phyloP scores from a whole-genome alignment of 306 rosid genomes.

The Lablab purpureus region DNA sequence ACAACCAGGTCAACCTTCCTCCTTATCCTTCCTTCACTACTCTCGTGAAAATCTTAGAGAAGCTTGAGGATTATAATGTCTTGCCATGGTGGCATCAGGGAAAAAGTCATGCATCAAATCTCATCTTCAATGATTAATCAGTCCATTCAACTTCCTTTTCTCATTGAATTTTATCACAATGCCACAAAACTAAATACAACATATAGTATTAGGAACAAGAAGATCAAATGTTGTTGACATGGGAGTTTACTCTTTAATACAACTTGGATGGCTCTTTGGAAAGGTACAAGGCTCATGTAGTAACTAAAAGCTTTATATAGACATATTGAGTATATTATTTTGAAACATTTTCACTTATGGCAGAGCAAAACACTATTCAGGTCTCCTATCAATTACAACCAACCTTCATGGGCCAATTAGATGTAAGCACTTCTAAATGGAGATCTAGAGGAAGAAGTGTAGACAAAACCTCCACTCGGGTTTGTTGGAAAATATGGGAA shows the following conservation, averaged over 20 bases:
- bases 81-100: no score
- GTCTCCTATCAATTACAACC: not conserved
- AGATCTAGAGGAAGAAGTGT: not conserved
- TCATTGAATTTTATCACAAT: no score
- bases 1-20: no score
- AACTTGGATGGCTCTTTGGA: not conserved
- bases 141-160: no score
- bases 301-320: not conserved
- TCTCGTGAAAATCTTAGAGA: no score
- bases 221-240: not conserved
- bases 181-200: no score
- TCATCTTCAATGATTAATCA: no score
- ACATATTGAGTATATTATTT: not conserved
- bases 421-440: not conserved
- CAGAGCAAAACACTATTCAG: not conserved
- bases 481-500: not conserved
- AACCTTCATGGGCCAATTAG: not conserved
- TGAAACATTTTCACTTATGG: not conserved
- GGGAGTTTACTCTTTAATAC: not conserved
- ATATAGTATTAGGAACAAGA: no score
- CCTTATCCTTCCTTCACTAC: no score
- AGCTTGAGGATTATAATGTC: no score
- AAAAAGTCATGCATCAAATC: no score
- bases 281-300: not conserved
- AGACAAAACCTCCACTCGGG: not conserved